A percentile compares a stretch with the other conserved stretches of the same genome.
Evolutionary conservation across 805 yeast species (phyloP).

Genomic region (Ogataea nitratoaversa): DNA sequence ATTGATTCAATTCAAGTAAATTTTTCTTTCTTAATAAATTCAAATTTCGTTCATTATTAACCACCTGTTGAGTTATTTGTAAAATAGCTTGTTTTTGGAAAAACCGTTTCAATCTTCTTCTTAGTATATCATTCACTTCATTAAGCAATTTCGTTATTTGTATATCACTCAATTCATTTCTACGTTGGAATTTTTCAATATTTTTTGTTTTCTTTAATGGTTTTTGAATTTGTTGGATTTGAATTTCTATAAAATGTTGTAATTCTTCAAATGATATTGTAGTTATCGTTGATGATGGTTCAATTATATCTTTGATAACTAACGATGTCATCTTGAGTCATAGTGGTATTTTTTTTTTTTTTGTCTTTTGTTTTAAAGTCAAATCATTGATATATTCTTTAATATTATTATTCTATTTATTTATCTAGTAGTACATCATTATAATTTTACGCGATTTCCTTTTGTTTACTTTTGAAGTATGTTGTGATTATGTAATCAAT

Average conservation of each 20-base stretch:
- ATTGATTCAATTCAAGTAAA: constrained; percentile 23
- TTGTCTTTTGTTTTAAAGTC: too few relatives aligned
- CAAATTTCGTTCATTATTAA: constrained; percentile 20
- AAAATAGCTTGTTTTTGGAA: constrained; percentile 29
- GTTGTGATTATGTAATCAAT: too few relatives aligned
- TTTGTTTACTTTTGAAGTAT: too few relatives aligned
- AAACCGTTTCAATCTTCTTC: constrained; percentile 18
- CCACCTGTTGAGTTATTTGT: constrained; percentile 27
- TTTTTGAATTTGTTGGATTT: constrained; percentile 16
- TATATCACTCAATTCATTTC: constrained; percentile 5
- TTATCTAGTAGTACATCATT: too few relatives aligned
- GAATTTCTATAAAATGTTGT: constrained; percentile 21
- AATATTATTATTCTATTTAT: too few relatives aligned
- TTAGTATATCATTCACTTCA: constrained; percentile 8
- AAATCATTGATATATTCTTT: too few relatives aligned
- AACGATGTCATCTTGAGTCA: too few relatives aligned
- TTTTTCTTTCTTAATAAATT: constrained; percentile 15
- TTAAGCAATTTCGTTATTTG: constrained; percentile 11
- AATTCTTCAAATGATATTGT: constrained; percentile 24
- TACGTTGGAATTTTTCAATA: constrained; percentile 4
- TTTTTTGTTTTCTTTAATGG: constrained; percentile 18
- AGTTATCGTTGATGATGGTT: background rate
- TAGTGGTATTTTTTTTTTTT: too few relatives aligned
- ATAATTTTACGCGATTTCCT: too few relatives aligned
- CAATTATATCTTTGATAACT: too few relatives aligned